Conservation (phyloP, 352 stramenopile genomes). For the Phytophthora cactorum region DNA sequence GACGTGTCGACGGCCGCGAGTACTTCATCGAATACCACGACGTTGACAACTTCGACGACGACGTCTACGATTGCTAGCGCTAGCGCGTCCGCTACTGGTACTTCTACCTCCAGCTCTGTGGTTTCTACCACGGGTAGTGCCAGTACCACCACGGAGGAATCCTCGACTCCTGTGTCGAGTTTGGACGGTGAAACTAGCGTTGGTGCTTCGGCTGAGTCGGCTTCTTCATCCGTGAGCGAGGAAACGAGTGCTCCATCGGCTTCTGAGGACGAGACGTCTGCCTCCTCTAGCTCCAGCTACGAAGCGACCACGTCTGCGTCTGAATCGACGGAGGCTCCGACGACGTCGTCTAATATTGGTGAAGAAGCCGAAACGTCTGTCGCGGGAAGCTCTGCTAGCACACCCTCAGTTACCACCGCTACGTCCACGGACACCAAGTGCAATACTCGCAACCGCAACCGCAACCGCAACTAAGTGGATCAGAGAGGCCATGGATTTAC, state of each 20-base stretch:
- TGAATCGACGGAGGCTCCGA: constrained; percentile 11
- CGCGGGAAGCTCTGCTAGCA: constrained; percentile 9
- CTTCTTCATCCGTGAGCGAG: no score
- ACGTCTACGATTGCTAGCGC: constrained; percentile 1
- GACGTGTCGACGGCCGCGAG: constrained; percentile 24
- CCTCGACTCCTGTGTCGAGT: constrained; percentile 11
- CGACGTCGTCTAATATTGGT: constrained; percentile 2
- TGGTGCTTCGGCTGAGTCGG: no score
- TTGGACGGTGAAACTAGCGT: constrained; percentile 2
- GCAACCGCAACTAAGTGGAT: not conserved
- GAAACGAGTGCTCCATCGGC: constrained; percentile 7
- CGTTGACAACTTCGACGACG: constrained; percentile 1
- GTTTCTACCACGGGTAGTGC: constrained; percentile 5
- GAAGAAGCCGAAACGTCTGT: constrained; percentile 16
- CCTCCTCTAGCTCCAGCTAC: no score
- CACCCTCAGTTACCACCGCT: constrained; percentile 7
- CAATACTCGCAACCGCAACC: constrained; percentile 10
- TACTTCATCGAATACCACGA: constrained; percentile 24
- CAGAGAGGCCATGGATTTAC: no score
- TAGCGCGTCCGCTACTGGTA: not conserved
- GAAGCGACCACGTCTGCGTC: constrained; percentile 1
- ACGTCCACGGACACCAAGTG: constrained; percentile 21
- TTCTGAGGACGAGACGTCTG: constrained; percentile 8
- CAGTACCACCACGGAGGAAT: constrained; percentile 5
- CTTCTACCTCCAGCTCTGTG: constrained; percentile 10